Conservation (phyloP, 2,329 filamentous ascomycete species). For the Akanthomyces dipterigenus region DNA sequence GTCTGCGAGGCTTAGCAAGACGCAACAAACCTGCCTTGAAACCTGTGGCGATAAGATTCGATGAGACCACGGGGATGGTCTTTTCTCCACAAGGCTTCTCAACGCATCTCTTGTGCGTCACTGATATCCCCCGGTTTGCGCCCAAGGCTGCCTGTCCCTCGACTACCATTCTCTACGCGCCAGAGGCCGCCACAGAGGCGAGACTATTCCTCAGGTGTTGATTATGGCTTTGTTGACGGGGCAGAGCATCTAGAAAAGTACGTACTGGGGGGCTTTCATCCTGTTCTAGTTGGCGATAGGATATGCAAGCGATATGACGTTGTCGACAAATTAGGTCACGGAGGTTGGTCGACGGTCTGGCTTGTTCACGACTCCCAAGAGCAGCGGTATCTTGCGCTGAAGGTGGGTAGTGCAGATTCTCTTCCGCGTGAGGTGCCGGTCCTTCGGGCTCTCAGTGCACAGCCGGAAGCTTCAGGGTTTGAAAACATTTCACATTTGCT, state of each 20-base stretch:
- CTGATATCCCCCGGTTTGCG: not conserved
- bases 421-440: not conserved
- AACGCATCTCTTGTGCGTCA: not conserved
- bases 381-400: constrained; percentile 7
- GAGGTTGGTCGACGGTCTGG: constrained; percentile 12
- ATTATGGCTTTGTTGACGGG: not conserved
- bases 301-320: constrained; percentile 10
- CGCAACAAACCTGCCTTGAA: not conserved
- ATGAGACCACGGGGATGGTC: not conserved
- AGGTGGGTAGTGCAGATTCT: constrained; percentile 9
- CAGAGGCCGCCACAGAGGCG: not conserved
- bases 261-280: constrained; percentile 6
- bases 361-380: constrained; percentile 7
- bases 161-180: not conserved
- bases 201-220: not conserved
- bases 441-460: not conserved
- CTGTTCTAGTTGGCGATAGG: constrained; percentile 5
- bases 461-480: not conserved
- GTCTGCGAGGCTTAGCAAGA: not conserved
- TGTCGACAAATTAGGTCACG: constrained; percentile 14
- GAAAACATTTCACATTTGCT: not conserved
- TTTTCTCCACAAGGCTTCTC: not conserved
- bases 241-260: not conserved
- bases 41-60: not conserved
- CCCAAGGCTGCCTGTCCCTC: not conserved